Evolutionary conservation across 2,329 filamentous ascomycete genomes (phyloP).

Genomic region (Aspergillus pseudoterreus): DNA sequence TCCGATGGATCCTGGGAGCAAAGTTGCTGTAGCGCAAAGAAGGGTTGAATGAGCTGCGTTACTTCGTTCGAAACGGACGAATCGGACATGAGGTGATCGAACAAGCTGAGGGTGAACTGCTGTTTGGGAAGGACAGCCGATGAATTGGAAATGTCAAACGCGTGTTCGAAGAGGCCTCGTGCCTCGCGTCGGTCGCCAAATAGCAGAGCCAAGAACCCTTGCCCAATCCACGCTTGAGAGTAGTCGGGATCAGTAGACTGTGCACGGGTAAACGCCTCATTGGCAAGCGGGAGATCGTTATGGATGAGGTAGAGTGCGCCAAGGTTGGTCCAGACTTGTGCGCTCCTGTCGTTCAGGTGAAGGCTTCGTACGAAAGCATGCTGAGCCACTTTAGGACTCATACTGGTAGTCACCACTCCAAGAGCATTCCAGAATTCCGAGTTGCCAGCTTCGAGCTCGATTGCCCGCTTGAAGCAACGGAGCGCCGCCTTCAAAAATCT

Average conservation of each 20-base stretch:
- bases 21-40: constrained; percentile 84
- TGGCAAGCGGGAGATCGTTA: constrained; percentile 79
- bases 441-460: constrained; percentile 91
- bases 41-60: constrained; percentile 69
- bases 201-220: constrained; percentile 78
- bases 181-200: constrained; percentile 74
- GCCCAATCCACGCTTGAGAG: constrained; percentile 88
- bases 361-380: constrained; percentile 89
- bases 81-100: constrained; percentile 70
- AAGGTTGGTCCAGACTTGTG: constrained; percentile 85
- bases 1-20: constrained; percentile 67
- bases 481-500: constrained; percentile 75
- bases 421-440: constrained; percentile 96
- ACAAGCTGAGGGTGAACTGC: constrained; percentile 75
- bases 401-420: constrained; percentile 80
- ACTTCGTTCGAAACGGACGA: constrained; percentile 52
- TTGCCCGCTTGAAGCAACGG: constrained; percentile 88
- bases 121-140: constrained; percentile 69
- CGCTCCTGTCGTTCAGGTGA: constrained; percentile 85
- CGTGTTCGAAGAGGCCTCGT: constrained; percentile 82
- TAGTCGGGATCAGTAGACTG: constrained; percentile 95
- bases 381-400: constrained; percentile 85
- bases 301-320: constrained; percentile 82
- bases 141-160: constrained; percentile 85
- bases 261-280: constrained; percentile 81